These are phyloP conservation scores for Magnusiomyces tetraspermus DNA, from an alignment of 1,139 yeast genomes.

Conservation along the genomic window DNA sequence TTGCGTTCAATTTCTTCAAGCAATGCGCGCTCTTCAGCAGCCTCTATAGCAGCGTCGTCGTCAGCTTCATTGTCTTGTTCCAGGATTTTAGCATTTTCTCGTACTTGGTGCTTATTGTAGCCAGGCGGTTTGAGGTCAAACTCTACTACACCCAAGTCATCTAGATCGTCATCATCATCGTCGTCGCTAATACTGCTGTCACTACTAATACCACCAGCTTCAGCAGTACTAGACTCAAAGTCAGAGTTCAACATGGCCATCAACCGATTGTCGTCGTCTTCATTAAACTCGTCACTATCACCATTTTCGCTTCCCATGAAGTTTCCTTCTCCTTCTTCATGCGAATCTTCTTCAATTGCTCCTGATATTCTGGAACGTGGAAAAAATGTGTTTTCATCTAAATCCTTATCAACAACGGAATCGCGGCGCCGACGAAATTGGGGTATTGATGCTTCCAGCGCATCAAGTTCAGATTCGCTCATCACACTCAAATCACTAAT, in stretches of 20 bases:
- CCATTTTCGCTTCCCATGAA: constrained; percentile 17
- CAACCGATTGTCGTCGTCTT: constrained; percentile 23
- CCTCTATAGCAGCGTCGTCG: constrained; percentile 27
- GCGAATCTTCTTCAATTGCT: constrained; percentile 8
- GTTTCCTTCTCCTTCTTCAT: background rate
- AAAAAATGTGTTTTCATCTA: constrained; percentile 17
- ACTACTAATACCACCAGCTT: constrained; percentile 26
- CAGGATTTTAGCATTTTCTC: constrained; percentile 7
- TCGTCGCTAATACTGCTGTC: constrained; percentile 25
- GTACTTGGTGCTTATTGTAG: constrained; percentile 1
- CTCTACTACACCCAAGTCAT: constrained; percentile 6
- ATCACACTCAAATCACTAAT: constrained; percentile 13
- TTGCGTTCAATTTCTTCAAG: constrained; percentile 27
- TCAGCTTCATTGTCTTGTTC: constrained; percentile 22
- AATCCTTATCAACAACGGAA: constrained; percentile 19
- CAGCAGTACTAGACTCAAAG: constrained; percentile 13
- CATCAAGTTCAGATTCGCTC: constrained; percentile 10
- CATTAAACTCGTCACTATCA: constrained; percentile 20
- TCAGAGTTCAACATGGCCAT: constrained; percentile 23
- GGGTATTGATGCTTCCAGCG: constrained; percentile 9
- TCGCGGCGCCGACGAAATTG: constrained; percentile 12
- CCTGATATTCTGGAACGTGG: constrained; percentile 13
- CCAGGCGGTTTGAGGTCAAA: constrained; percentile 8
- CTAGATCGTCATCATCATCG: constrained; percentile 22
- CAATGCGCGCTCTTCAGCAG: constrained; percentile 33